Conservation (phyloP, 345 rosid genomes). For the Eucalyptus sp. region DNA sequence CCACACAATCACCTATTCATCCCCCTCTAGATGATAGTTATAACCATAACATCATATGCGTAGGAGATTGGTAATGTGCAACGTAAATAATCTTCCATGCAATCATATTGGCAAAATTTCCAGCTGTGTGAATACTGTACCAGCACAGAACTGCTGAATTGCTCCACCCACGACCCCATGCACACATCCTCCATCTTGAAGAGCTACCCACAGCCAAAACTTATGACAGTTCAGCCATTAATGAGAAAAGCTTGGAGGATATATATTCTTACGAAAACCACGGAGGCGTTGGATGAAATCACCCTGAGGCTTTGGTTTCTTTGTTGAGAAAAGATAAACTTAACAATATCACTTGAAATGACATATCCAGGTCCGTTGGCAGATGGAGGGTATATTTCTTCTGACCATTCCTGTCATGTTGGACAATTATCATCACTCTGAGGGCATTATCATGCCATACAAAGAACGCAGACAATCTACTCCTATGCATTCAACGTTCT, state of each 20-base stretch:
- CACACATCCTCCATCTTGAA: constrained; percentile 99
- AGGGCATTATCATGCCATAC: neutral
- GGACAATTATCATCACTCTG: neutral
- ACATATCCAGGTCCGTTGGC: constrained; percentile 94
- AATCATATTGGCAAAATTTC: constrained; percentile 95
- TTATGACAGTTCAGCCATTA: neutral
- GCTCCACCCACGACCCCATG: constrained; percentile 97
- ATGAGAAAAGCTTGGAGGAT: neutral
- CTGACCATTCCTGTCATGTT: constrained; percentile 89
- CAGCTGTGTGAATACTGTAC: constrained; percentile 87
- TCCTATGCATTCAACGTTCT: neutral
- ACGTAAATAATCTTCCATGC: constrained; percentile 75
- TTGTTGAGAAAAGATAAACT: constrained; percentile 48
- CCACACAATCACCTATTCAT: too few relatives aligned
- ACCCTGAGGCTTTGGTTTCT: constrained; percentile 60
- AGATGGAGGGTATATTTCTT: constrained; percentile 83
- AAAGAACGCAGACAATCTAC: neutral
- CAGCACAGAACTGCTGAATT: constrained; percentile 42
- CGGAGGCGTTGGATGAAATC: neutral
- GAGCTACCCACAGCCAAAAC: constrained; percentile 28
- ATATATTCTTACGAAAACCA: neutral
- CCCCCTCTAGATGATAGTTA: too few relatives aligned
- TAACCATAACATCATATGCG: too few relatives aligned
- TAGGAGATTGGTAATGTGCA: constrained; percentile 85
- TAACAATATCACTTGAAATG: constrained; percentile 68